Base-by-base conservation (phyloP, 352 stramenopile species). In the Globisporangium cederbergense region DNA sequence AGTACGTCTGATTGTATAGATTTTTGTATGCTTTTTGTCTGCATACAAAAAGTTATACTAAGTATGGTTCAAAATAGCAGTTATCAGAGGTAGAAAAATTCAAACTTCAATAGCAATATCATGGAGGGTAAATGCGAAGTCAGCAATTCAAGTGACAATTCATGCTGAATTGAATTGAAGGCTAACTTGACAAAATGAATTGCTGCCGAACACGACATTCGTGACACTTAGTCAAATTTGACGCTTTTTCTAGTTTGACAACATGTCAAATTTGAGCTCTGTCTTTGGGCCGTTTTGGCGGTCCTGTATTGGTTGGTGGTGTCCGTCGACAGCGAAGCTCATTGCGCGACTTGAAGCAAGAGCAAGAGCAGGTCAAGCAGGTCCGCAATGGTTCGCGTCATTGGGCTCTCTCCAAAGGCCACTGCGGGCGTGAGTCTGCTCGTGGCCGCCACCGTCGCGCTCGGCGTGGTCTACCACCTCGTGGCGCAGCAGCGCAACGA, bases 391-490 rank as follows among this genome's bases (percentile, higher is more conserved):
- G 56, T 67, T n/a, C 56, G 65, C 10, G 80, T 78, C 66, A 65
- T 73, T 40, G 50, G 51, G 16, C 52, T 64, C 40, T 74, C 75
- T n/a, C 63, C 75, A 56, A 67, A 73, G 5, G 59, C 69, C 36
- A 71, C 66, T 45, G 62, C 72, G 14, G 72, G 73, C 25, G 51
- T 83, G 10, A 76, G 81, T 65, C 65, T 81, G 61, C 72, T 90
- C 65, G 71, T 90, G 49, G 66, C 81, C 6, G 74, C 79, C 13
- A 74, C 75, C 4, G 65, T 72, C 22, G 70, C 75, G 16, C 58
- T 88, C 11, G 74, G 81, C 40, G 76, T 86, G 43, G 64, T 78
- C 32, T 79, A 83, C 58, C 73, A 73, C 62, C 49, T 77, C n/a
- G n/a, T 38, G 42, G 53, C 38, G 54, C 55, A 43, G 52, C 52